phyloP scores from a whole-genome alignment of 2,329 filamentous ascomycete genomes.

The Penicillium vulpinum region DNA sequence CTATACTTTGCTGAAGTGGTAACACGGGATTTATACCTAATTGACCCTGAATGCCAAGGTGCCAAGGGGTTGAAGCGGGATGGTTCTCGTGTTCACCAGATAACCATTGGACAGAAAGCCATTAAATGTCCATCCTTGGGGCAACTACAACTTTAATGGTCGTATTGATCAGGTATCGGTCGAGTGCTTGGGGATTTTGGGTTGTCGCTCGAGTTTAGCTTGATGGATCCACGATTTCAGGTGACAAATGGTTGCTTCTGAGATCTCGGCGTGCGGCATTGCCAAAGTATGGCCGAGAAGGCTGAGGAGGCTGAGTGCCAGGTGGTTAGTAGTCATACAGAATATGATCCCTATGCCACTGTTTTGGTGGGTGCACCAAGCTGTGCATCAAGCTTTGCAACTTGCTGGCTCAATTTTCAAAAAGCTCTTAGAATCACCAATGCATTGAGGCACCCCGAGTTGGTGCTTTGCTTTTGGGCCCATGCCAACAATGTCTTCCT shows the following conservation, averaged over 20 bases:
- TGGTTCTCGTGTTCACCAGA: neutral
- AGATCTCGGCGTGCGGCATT: neutral
- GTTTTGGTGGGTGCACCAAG: neutral
- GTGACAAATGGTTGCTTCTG: neutral
- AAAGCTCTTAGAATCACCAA: neutral
- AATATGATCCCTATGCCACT: too few relatives aligned
- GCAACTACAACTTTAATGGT: neutral
- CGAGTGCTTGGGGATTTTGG: neutral
- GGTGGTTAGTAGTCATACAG: too few relatives aligned
- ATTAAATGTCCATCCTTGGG: neutral
- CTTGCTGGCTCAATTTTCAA: neutral
- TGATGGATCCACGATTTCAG: neutral
- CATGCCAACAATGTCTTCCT: too few relatives aligned
- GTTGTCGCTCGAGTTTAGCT: too few relatives aligned
- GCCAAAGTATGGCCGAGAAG: neutral
- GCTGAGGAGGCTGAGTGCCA: neutral
- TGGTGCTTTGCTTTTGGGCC: too few relatives aligned
- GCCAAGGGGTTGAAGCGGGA: conserved; percentile 1
- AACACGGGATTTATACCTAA: neutral
- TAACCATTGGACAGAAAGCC: neutral
- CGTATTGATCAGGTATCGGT: neutral
- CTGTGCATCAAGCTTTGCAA: neutral
- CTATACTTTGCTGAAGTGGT: neutral
- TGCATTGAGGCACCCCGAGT: neutral
- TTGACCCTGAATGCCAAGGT: conserved; percentile 7